phyloP scores from a whole-genome alignment of 176 grass and related monocot species.

The Oryza glaberrima region DNA sequence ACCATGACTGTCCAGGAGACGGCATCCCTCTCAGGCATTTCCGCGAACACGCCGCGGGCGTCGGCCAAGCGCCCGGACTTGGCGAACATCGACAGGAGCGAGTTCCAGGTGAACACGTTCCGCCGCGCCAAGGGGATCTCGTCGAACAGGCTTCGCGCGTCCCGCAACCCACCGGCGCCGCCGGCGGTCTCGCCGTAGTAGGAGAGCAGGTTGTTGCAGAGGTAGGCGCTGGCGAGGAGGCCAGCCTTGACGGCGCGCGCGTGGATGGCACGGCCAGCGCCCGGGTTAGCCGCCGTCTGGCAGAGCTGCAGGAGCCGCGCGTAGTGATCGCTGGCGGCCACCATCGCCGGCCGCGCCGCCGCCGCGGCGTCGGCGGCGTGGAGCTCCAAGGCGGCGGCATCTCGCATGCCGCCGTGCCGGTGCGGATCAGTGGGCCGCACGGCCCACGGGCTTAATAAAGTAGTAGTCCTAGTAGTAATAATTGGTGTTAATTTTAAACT shows the following conservation, averaged over 20 bases:
- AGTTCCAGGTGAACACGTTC: conserved; percentile 82
- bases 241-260: conserved; percentile 71
- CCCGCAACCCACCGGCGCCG: not conserved
- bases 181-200: conserved; percentile 47
- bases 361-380: not conserved
- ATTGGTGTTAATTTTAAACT: no score
- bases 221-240: conserved; percentile 59
- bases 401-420: conserved; percentile 32
- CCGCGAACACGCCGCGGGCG: conserved; percentile 53
- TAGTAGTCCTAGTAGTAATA: no score
- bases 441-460: conserved; percentile 7
- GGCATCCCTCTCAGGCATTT: conserved; percentile 79
- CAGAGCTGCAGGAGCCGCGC: conserved; percentile 63
- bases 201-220: conserved; percentile 79
- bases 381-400: conserved; percentile 39
- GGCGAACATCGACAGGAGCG: conserved; percentile 63
- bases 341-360: conserved; percentile 31
- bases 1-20: conserved; percentile 83
- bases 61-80: conserved; percentile 50
- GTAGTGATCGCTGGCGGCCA: conserved; percentile 36
- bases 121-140: conserved; percentile 50
- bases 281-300: conserved; percentile 26
- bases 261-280: conserved; percentile 60
- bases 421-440: not conserved
- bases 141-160: conserved; percentile 54